Evolutionary conservation across 441 rosid genomes (phyloP).

Genomic region (Pelargonium fulgidum): DNA sequence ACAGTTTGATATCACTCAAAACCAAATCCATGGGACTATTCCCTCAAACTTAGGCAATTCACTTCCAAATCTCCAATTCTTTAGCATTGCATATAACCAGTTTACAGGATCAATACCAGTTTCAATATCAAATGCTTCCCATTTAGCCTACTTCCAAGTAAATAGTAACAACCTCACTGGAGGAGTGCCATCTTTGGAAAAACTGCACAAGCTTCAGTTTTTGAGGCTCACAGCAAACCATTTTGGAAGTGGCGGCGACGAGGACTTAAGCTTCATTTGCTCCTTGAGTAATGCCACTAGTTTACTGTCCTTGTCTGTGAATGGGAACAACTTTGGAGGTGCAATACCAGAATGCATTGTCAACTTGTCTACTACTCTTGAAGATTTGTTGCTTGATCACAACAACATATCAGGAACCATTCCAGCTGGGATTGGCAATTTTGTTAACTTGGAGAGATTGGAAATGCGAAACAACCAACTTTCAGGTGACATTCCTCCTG

Average conservation of each 20-base stretch:
- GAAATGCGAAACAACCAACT: constrained; percentile 3
- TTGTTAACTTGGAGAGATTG: constrained; percentile 4
- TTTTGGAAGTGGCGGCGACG: constrained; percentile 18
- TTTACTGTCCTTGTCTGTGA: not conserved
- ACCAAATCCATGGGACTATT: constrained; percentile 22
- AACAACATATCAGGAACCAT: constrained; percentile 18
- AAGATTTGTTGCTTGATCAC: not conserved
- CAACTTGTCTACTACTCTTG: constrained; percentile 18
- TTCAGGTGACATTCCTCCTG: constrained; percentile 7
- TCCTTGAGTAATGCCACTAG: constrained; percentile 23
- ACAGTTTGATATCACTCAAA: not conserved
- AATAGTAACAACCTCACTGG: constrained; percentile 9
- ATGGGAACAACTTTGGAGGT: constrained; percentile 18
- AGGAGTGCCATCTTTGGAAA: constrained; percentile 1
- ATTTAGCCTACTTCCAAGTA: not conserved
- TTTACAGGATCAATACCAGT: constrained; percentile 25
- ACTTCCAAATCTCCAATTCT: constrained; percentile 12
- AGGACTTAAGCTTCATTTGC: constrained; percentile 21
- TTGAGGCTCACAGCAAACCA: not conserved
- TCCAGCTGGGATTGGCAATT: constrained; percentile 15
- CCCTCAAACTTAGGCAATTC: constrained; percentile 19
- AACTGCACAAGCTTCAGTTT: constrained; percentile 1
- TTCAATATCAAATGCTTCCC: constrained; percentile 26
- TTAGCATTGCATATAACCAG: not conserved
- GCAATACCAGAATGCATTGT: constrained; percentile 17